Base-by-base conservation (phyloP, 768 basidiomycete genomes). In the Auricularia heimuer region DNA sequence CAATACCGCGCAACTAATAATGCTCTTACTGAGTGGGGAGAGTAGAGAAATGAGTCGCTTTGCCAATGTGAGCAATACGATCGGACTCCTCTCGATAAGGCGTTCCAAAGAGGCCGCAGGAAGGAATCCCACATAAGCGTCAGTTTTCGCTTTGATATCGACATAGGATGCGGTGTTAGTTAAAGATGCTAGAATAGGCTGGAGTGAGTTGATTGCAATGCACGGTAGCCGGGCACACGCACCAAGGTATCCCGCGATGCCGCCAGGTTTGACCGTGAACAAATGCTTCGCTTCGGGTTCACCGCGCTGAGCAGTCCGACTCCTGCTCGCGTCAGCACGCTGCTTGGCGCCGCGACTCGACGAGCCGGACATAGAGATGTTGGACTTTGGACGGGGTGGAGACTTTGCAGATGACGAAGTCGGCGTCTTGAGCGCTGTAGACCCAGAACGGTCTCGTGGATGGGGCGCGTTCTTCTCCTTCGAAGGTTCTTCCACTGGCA, bases 211-310 rank as follows among this genome's bases (percentile, higher is more conserved):
- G n/a, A 11, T 61, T 36, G n/a, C 29, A 29, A 29, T 60, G 4
- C 61, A 21, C 34, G 61, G 29, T 3, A 1, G 6, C 68, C 42
- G 42, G n/a, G 33, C 2, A 44, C 29, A 68, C 80, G 66, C 68
- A 91, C 91, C 89, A 33, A 99, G 81, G 75, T 98, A 98, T 1
- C 97, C 97, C 10, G 96, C 97, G 67, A 99, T 97, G 0, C 97
- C 97, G 65, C 97, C 97, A 14, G 95, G 92, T 71, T 96, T 97
- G 29, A 96, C 92, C 1, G 93, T 95, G 74, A 97, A 99, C 29
- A 99, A 81, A 10, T 89, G 81, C 71, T 89, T 93, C 68, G 81
- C 47, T 18, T 51, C 47, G 18, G 47, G 47, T 18, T 51, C 47
- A 11, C 18, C 21, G 16, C 18, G 47, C 21, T 51, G 47, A 4